Conservation (phyloP, 1,139 yeast species). For the Magnusiomyces sp. region DNA sequence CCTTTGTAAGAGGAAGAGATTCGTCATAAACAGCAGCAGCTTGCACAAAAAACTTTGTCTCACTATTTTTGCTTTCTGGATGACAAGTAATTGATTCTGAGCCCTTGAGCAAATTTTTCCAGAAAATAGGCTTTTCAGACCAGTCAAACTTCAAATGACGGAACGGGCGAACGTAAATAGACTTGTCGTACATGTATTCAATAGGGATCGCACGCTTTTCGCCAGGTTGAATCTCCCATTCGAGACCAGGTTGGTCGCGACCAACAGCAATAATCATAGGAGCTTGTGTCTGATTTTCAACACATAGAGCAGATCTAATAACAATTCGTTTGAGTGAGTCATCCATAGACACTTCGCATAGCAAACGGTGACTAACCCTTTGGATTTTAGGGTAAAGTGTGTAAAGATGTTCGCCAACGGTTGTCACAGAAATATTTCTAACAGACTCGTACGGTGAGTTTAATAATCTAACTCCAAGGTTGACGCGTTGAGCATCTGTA, state of each 20-base stretch:
- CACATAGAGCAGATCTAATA: slow-evolving; percentile 63
- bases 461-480: slow-evolving; percentile 51
- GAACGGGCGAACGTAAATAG: slow-evolving; percentile 56
- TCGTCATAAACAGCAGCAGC: slow-evolving; percentile 58
- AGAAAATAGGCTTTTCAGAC: slow-evolving; percentile 53
- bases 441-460: slow-evolving; percentile 50
- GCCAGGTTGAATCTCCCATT: slow-evolving; percentile 42
- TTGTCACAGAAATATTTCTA: slow-evolving; percentile 53
- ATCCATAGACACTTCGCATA: slow-evolving; percentile 61
- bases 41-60: slow-evolving; percentile 56
- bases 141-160: slow-evolving; percentile 49
- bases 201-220: slow-evolving; percentile 62
- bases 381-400: slow-evolving; percentile 54
- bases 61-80: slow-evolving; percentile 23
- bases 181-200: slow-evolving; percentile 51
- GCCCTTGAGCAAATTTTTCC: slow-evolving; percentile 55
- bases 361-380: slow-evolving; percentile 63
- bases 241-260: slow-evolving; percentile 14
- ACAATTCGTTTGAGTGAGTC: slow-evolving; percentile 70
- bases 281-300: slow-evolving; percentile 65
- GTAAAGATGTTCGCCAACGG: slow-evolving; percentile 78
- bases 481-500: slow-evolving; percentile 52
- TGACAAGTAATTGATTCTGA: slow-evolving; percentile 54
- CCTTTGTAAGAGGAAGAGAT: slow-evolving; percentile 58
- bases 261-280: slow-evolving; percentile 38